phyloP scores from a whole-genome alignment of 2,329 filamentous ascomycete genomes.

The Fusarium oxysporum region DNA sequence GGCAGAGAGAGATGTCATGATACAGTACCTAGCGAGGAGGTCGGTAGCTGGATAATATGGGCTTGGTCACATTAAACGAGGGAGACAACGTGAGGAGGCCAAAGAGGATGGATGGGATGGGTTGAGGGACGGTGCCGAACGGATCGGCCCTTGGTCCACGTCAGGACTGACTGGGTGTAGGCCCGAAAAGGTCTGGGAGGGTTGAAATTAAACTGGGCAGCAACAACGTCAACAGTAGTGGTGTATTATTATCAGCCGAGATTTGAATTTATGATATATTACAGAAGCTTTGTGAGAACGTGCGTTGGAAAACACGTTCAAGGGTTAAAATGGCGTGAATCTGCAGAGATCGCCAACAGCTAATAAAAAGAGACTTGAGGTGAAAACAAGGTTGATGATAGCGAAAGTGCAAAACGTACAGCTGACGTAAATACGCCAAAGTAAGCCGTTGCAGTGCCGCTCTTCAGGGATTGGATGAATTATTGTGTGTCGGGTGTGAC shows the following conservation, averaged over 20 bases:
- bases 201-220: constrained; percentile 37
- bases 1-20: constrained; percentile 19
- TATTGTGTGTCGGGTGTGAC: constrained; percentile 4
- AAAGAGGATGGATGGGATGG: constrained; percentile 3
- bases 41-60: constrained; percentile 4
- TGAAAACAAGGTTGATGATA: constrained; percentile 36
- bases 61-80: constrained; percentile 15
- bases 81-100: constrained; percentile 15
- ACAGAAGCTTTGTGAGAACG: neutral
- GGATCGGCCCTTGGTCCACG: constrained; percentile 48
- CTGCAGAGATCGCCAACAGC: constrained; percentile 3
- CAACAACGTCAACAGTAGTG: constrained; percentile 11
- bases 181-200: constrained; percentile 17
- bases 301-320: neutral
- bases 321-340: constrained; percentile 12
- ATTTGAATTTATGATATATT: constrained; percentile 23
- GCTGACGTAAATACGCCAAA: constrained; percentile 28
- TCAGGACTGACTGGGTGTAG: constrained; percentile 35
- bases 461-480: constrained; percentile 22
- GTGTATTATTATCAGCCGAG: constrained; percentile 10
- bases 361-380: constrained; percentile 3
- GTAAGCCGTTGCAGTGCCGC: constrained; percentile 30
- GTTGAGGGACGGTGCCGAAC: constrained; percentile 33
- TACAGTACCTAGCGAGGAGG: neutral
- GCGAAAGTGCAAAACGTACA: constrained; percentile 18